A percentile compares a stretch with the other conserved stretches of the same genome.
phyloP scores from a whole-genome alignment of 1,284 basidiomycete genomes.

The Sporisorium graminicola region DNA sequence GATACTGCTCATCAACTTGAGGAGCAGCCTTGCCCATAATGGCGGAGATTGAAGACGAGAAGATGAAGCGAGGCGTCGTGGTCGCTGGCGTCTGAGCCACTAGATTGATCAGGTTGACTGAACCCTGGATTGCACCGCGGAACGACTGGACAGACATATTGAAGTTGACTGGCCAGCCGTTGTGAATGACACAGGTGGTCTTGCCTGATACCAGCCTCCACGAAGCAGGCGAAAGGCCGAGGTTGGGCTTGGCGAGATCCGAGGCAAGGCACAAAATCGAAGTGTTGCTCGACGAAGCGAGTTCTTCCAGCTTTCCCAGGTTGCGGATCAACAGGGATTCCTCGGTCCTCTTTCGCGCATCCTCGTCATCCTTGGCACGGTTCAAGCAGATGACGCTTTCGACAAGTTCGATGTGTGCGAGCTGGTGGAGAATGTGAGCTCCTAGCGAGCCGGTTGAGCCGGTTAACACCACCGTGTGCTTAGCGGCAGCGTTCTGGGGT shows the following conservation, averaged over 20 bases:
- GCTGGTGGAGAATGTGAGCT: constrained; percentile 38
- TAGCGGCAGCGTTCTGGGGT: neutral
- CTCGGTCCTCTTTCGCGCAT: constrained; percentile 21
- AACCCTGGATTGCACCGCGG: constrained; percentile 70
- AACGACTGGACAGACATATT: constrained; percentile 43
- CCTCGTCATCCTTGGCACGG: constrained; percentile 18
- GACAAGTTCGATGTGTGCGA: constrained; percentile 6
- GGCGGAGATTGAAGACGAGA: constrained; percentile 74
- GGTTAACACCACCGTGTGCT: constrained; percentile 38
- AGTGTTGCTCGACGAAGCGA: neutral
- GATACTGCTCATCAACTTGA: constrained; percentile 71
- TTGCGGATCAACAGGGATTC: constrained; percentile 17
- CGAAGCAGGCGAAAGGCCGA: constrained; percentile 8
- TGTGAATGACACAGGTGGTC: constrained; percentile 37
- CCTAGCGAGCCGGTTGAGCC: constrained; percentile 53
- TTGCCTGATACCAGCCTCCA: constrained; percentile 11
- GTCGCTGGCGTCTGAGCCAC: constrained; percentile 71
- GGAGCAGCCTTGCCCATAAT: constrained; percentile 63
- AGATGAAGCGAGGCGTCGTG: constrained; percentile 73
- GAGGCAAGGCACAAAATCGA: constrained; percentile 19
- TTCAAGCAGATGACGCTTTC: constrained; percentile 24
- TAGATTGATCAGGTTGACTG: constrained; percentile 74
- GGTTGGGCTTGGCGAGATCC: constrained; percentile 14
- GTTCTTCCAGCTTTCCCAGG: constrained; percentile 2
- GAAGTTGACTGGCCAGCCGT: constrained; percentile 55